Evolutionary conservation across 176 grass and related monocot species (phyloP).

Genomic region (Urochloa ruziziensis): DNA sequence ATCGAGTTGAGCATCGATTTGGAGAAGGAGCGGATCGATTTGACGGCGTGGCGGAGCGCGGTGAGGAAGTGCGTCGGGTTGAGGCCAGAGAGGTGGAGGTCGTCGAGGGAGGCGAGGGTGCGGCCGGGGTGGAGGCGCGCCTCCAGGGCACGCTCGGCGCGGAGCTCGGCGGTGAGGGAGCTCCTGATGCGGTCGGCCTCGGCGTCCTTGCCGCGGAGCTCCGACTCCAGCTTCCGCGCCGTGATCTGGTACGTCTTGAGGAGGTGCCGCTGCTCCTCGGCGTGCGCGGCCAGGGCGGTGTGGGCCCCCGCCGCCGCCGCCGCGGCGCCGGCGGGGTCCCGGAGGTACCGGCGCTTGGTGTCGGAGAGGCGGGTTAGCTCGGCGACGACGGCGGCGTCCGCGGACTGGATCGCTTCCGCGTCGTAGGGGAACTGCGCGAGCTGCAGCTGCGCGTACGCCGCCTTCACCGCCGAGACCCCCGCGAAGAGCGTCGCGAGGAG

Average conservation of each 20-base stretch:
- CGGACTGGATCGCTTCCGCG: constrained; percentile 67
- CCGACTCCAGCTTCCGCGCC: constrained; percentile 66
- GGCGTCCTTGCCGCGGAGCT: constrained; percentile 48
- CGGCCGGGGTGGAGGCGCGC: constrained; percentile 69
- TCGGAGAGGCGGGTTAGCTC: constrained; percentile 83
- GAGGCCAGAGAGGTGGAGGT: constrained; percentile 81
- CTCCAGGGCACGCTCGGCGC: constrained; percentile 52
- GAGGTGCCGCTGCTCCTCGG: constrained; percentile 77
- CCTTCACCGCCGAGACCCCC: constrained; percentile 83
- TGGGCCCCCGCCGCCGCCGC: constrained; percentile 37
- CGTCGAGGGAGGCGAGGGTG: constrained; percentile 64
- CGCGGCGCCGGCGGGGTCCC: constrained; percentile 46
- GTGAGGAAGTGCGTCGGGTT: constrained; percentile 92
- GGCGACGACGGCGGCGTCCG: constrained; percentile 65
- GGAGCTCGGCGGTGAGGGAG: constrained; percentile 49
- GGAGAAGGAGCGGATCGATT: constrained; percentile 87
- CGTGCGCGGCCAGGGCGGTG: constrained; percentile 55
- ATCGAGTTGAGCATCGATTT: constrained; percentile 66
- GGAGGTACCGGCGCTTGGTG: constrained; percentile 65
- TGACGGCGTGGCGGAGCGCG: constrained; percentile 62
- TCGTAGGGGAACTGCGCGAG: constrained; percentile 82
- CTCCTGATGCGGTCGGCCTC: constrained; percentile 27
- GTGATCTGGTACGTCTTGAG: constrained; percentile 94
- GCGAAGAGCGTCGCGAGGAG: constrained; percentile 74
- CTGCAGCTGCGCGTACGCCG: constrained; percentile 92